A percentile compares a stretch with the other conserved stretches of the same genome.
Evolutionary conservation across 2,329 filamentous ascomycete genomes (phyloP).

Genomic region (Aspergillus intermedius): DNA sequence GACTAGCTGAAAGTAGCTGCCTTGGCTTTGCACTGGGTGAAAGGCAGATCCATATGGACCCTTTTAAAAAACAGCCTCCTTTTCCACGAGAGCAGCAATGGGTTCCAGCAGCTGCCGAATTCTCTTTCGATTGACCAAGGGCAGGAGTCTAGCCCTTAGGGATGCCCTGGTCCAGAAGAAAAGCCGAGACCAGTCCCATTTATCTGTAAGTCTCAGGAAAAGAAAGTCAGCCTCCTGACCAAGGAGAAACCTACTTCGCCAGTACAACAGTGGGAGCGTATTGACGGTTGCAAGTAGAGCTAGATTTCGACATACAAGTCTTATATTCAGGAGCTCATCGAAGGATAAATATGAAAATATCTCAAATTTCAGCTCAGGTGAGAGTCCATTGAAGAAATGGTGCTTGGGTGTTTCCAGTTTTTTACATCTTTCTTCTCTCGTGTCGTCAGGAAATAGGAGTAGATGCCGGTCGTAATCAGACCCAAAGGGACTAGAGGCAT

Average conservation of each 20-base stretch:
- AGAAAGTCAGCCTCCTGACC: conserved; percentile 10
- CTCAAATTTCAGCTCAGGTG: too few relatives aligned
- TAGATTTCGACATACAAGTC: too few relatives aligned
- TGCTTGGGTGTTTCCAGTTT: too few relatives aligned
- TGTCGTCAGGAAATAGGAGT: neutral
- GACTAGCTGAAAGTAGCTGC: neutral
- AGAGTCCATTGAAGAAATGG: too few relatives aligned
- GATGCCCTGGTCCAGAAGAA: conserved; percentile 2
- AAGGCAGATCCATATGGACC: neutral
- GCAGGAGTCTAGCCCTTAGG: neutral
- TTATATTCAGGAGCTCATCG: too few relatives aligned
- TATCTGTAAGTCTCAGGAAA: conserved; percentile 2
- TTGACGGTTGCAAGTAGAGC: neutral
- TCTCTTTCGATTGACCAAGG: conserved; percentile 8
- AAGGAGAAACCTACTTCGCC: conserved; percentile 9
- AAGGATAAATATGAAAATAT: too few relatives aligned
- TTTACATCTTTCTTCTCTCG: neutral
- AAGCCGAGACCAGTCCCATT: conserved; percentile 7
- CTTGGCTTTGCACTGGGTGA: neutral
- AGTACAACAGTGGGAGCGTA: conserved; percentile 9
- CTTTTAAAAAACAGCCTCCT: neutral
- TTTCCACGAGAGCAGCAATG: conserved; percentile 8
- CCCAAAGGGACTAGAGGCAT: neutral
- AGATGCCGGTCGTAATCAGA: neutral
- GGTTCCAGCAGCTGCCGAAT: conserved; percentile 8